Evolutionary conservation across 257 asterid species (phyloP).

Genomic region (Leonotis leonurus): DNA sequence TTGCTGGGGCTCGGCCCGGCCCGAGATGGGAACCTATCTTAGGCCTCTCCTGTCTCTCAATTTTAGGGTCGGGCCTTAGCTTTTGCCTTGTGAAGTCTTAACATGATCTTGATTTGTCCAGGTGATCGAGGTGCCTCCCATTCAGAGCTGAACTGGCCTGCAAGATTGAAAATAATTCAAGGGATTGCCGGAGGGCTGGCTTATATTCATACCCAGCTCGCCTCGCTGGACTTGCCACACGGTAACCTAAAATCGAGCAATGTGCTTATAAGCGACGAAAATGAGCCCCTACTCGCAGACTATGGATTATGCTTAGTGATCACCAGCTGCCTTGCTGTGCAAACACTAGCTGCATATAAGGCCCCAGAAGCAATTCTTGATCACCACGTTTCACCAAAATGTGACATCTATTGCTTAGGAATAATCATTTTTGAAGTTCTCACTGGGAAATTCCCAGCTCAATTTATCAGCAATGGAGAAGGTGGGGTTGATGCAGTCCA

Average conservation of each 20-base stretch:
- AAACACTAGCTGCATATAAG: conserved; percentile 46
- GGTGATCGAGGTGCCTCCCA: conserved; percentile 50
- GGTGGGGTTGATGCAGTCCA: conserved; percentile 59
- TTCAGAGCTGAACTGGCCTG: conserved; percentile 53
- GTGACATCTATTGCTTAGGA: conserved; percentile 66
- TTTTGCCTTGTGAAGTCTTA: background rate
- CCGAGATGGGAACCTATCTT: background rate
- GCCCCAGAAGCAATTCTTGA: conserved; percentile 55
- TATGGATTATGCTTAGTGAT: conserved; percentile 46
- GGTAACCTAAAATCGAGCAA: conserved; percentile 83
- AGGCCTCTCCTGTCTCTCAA: background rate
- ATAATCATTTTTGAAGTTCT: conserved; percentile 67
- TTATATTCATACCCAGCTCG: conserved; percentile 47
- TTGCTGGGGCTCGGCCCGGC: background rate
- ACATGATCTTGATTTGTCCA: conserved; percentile 2
- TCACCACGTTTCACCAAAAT: conserved; percentile 46
- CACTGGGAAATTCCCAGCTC: conserved; percentile 59
- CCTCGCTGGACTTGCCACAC: conserved; percentile 51
- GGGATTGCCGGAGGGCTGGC: conserved; percentile 64
- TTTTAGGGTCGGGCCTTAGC: background rate
- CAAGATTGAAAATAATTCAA: conserved; percentile 47
- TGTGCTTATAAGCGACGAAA: conserved; percentile 37
- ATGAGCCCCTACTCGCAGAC: conserved; percentile 60
- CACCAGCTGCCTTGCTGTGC: conserved; percentile 34
- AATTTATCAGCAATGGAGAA: conserved; percentile 33